Evolutionary conservation across 768 basidiomycete species (phyloP).

Genomic region (Amanita rubescens): DNA sequence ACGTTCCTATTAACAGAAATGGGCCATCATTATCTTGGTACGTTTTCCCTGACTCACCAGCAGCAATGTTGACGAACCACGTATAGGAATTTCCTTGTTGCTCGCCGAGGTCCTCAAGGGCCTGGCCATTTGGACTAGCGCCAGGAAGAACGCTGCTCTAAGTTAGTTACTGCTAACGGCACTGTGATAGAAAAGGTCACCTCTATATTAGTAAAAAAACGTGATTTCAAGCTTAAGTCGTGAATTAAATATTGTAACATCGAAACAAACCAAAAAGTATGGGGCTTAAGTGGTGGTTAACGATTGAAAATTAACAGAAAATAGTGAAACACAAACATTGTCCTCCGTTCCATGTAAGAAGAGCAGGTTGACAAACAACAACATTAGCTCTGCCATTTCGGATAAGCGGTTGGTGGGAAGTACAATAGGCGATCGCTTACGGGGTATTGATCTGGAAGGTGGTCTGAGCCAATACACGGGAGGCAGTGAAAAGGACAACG

Average conservation of each 20-base stretch:
- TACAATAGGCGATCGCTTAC: conserved; percentile 32
- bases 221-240: background rate
- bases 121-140: conserved; percentile 30
- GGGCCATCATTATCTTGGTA: too few species aligned
- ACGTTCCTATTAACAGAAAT: conserved; percentile 32
- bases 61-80: conserved; percentile 47
- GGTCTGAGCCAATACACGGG: conserved; percentile 36
- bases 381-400: conserved; percentile 31
- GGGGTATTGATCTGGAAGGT: conserved; percentile 58
- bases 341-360: conserved; percentile 52
- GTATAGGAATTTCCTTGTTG: conserved; percentile 33
- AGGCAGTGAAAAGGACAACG: conserved; percentile 32
- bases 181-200: conserved; percentile 16
- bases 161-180: background rate
- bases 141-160: conserved; percentile 48
- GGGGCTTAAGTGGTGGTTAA: conserved; percentile 37
- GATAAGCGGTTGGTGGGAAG: background rate
- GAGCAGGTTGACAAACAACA: conserved; percentile 51
- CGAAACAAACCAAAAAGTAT: conserved; percentile 54
- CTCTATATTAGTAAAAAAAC: conserved; percentile 23
- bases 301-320: background rate
- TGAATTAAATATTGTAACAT: conserved; percentile 1
- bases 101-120: conserved; percentile 41
- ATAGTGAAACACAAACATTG: conserved; percentile 29
- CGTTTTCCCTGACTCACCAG: too few species aligned